Percentiles rank a stretch among this genome's conserved stretches.
Conservation (phyloP, 495 filamentous ascomycete species). For the Neurospora terricola region DNA sequence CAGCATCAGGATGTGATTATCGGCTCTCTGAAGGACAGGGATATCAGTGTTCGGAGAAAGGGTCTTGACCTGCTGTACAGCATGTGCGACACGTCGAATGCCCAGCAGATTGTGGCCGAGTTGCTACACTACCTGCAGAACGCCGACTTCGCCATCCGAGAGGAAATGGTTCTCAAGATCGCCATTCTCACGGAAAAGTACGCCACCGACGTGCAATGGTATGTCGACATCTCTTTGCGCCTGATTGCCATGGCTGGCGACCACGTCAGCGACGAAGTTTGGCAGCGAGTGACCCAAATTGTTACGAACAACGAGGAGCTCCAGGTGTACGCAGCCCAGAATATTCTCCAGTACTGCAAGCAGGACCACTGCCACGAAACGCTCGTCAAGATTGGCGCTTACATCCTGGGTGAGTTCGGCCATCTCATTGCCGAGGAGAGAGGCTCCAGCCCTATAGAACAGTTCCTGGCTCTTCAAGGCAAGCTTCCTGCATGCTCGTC, state of each 20-base stretch:
- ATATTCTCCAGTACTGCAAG: slow-evolving; percentile 82
- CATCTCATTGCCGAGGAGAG: slow-evolving; percentile 93
- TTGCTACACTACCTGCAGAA: slow-evolving; percentile 90
- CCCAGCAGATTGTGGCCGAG: slow-evolving; percentile 85
- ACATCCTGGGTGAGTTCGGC: slow-evolving; percentile 92
- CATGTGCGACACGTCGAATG: slow-evolving; percentile 96
- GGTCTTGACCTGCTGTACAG: slow-evolving; percentile 95
- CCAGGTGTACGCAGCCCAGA: slow-evolving; percentile 91
- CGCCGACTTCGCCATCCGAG: slow-evolving; percentile 92
- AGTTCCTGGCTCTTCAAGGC: slow-evolving; percentile 83
- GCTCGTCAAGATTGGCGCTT: slow-evolving; percentile 92
- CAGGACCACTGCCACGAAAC: slow-evolving; percentile 92
- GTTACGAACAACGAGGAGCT: slow-evolving; percentile 99
- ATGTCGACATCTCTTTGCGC: slow-evolving; percentile 93
- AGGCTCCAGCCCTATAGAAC: slow-evolving; percentile 94
- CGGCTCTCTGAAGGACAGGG: slow-evolving; percentile 83
- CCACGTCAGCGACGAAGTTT: slow-evolving; percentile 98
- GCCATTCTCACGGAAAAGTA: slow-evolving; percentile 98
- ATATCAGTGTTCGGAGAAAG: slow-evolving; percentile 95
- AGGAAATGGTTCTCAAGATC: slow-evolving; percentile 99
- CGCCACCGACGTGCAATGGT: slow-evolving; percentile 97
- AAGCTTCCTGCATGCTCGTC: slow-evolving; percentile 88
- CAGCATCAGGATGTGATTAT: slow-evolving; percentile 95
- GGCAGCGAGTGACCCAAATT: slow-evolving; percentile 98
- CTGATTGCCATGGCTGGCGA: slow-evolving; percentile 95